These are phyloP conservation scores for Fusarium multiceps DNA, from an alignment of 2,329 filamentous ascomycete species.

Conservation along the genomic window DNA sequence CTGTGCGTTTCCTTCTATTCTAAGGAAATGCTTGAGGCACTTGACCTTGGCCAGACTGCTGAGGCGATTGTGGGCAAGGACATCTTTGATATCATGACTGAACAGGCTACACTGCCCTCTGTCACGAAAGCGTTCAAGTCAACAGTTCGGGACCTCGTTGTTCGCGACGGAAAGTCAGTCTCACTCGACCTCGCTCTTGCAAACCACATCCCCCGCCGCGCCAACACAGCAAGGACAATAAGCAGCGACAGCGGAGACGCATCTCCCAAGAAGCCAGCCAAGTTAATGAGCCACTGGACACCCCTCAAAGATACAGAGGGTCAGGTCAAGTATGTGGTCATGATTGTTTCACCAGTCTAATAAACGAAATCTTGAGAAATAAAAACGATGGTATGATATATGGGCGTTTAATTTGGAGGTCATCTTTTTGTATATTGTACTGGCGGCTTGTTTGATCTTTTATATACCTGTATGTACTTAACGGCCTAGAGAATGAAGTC, in stretches of 20 bases:
- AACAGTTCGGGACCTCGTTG: slow-evolving; percentile 55
- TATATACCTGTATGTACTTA: slow-evolving; percentile 34
- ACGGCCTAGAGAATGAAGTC: slow-evolving; percentile 38
- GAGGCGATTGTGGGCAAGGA: slow-evolving; percentile 59
- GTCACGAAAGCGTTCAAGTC: slow-evolving; percentile 59
- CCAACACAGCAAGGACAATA: slow-evolving; percentile 35
- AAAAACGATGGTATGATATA: neutral
- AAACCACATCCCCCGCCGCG: slow-evolving; percentile 45
- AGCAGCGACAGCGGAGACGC: slow-evolving; percentile 31
- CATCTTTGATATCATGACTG: slow-evolving; percentile 65
- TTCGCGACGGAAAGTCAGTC: slow-evolving; percentile 52
- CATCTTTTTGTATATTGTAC: slow-evolving; percentile 15
- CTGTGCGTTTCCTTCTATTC: slow-evolving; percentile 61
- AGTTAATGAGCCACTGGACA: slow-evolving; percentile 48
- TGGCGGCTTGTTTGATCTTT: slow-evolving; percentile 12
- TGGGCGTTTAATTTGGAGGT: slow-evolving; percentile 1
- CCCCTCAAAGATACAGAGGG: slow-evolving; percentile 43
- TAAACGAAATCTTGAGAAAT: neutral
- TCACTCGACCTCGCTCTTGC: slow-evolving; percentile 47
- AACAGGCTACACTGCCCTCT: slow-evolving; percentile 57
- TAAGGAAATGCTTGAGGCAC: slow-evolving; percentile 58
- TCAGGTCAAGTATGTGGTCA: slow-evolving; percentile 43
- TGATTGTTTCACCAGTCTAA: slow-evolving; percentile 38
- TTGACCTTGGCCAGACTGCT: slow-evolving; percentile 55
- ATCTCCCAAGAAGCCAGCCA: slow-evolving; percentile 35